Evolutionary conservation across 306 rosid genomes (phyloP).

Genomic region (Aeschynomene evenia): DNA sequence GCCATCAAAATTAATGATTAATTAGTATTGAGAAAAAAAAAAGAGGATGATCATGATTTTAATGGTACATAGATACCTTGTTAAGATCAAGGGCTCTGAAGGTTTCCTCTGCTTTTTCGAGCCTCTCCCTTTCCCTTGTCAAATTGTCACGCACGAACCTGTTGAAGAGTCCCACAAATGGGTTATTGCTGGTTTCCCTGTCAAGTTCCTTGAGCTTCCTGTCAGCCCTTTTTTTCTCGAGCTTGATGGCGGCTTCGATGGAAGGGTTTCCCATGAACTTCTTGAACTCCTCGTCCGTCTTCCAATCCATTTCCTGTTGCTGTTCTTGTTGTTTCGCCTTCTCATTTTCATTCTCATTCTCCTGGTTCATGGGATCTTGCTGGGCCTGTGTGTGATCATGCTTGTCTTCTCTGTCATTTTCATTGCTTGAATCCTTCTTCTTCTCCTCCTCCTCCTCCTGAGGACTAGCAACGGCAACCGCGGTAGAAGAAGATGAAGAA

Average conservation of each 20-base stretch:
- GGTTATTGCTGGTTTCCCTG: conserved; percentile 50
- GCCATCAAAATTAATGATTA: too few relatives aligned
- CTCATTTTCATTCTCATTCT: conserved; percentile 38
- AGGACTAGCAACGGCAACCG: conserved; percentile 37
- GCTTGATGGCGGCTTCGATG: conserved; percentile 83
- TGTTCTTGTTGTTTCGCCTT: too few relatives aligned
- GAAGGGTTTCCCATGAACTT: conserved; percentile 86
- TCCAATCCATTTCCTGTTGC: conserved; percentile 79
- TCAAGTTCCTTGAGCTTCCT: conserved; percentile 82
- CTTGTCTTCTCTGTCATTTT: neutral
- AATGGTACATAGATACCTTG: conserved; percentile 37
- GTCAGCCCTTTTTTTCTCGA: conserved; percentile 88
- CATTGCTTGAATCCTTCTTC: conserved; percentile 27
- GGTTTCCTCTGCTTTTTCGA: conserved; percentile 68
- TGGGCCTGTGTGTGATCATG: neutral
- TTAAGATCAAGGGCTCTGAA: conserved; percentile 83
- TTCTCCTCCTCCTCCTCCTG: too few relatives aligned
- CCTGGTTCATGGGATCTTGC: neutral
- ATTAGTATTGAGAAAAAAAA: too few relatives aligned
- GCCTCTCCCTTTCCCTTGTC: conserved; percentile 58
- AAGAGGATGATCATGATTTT: neutral
- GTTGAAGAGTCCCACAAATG: conserved; percentile 48
- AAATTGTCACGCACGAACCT: conserved; percentile 45
- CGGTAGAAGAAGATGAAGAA: conserved; percentile 39
- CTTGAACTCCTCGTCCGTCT: conserved; percentile 79